These are phyloP conservation scores for Neurospora cerealis DNA, from an alignment of 495 filamentous ascomycete genomes.

Conservation along the genomic window DNA sequence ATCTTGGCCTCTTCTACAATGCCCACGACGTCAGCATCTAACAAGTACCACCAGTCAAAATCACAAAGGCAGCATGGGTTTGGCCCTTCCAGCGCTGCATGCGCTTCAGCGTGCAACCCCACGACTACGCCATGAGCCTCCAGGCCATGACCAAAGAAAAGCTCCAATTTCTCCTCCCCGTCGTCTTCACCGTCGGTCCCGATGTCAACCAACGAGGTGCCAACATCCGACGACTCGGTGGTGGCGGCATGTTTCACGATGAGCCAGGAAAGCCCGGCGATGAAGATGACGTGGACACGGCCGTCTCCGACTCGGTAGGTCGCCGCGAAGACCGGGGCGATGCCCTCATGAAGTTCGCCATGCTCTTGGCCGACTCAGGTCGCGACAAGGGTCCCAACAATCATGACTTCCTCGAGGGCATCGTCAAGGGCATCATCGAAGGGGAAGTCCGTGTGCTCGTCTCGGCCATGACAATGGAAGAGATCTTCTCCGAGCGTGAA, in stretches of 20 bases:
- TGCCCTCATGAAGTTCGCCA: slow-evolving; percentile 66
- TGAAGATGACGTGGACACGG: slow-evolving; percentile 13
- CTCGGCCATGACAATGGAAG: slow-evolving; percentile 76
- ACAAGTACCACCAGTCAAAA: slow-evolving; percentile 37
- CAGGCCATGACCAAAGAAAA: slow-evolving; percentile 83
- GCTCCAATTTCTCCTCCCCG: slow-evolving; percentile 65
- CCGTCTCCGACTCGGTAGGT: slow-evolving; percentile 4
- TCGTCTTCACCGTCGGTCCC: slow-evolving; percentile 79
- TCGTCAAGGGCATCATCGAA: slow-evolving; percentile 82
- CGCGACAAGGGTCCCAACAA: slow-evolving; percentile 28
- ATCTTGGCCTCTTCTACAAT: not conserved
- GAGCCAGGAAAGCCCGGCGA: not conserved
- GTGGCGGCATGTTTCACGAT: not conserved
- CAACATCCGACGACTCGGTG: slow-evolving; percentile 14
- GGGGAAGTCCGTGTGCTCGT: slow-evolving; percentile 74
- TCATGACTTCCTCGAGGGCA: slow-evolving; percentile 65
- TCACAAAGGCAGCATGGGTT: slow-evolving; percentile 63
- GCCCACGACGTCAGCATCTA: not conserved
- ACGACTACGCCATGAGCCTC: slow-evolving; percentile 64
- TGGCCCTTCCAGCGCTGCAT: slow-evolving; percentile 54
- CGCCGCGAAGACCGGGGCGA: slow-evolving; percentile 35
- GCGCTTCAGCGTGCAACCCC: slow-evolving; percentile 53
- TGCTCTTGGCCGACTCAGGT: slow-evolving; percentile 55
- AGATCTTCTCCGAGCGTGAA: slow-evolving; percentile 73
- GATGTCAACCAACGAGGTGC: slow-evolving; percentile 47